phyloP scores from a whole-genome alignment of 2,329 filamentous ascomycete genomes.

The Penicillium polonicum region DNA sequence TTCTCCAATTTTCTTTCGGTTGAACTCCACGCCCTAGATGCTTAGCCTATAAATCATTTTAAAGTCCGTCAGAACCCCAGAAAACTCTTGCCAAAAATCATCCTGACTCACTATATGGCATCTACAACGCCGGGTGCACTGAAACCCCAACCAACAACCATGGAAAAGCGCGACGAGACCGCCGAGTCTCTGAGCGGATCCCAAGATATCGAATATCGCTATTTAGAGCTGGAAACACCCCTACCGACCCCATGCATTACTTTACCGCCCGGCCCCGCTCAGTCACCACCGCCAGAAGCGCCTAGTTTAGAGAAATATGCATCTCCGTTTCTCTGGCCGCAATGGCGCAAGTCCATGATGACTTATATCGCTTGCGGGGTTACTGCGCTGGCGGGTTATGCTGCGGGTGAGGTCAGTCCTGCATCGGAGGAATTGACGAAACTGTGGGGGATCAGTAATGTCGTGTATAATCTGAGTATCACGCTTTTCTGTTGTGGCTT shows the following conservation, averaged over 20 bases:
- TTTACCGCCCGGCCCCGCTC: slow-evolving; percentile 29
- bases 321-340: slow-evolving; percentile 73
- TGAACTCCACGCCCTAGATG: slow-evolving; percentile 1
- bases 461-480: slow-evolving; percentile 71
- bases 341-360: slow-evolving; percentile 66
- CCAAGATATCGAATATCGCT: slow-evolving; percentile 53
- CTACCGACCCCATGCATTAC: slow-evolving; percentile 49
- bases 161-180: slow-evolving; percentile 16
- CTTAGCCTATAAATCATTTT: background rate
- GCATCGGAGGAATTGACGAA: slow-evolving; percentile 63
- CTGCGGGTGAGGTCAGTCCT: slow-evolving; percentile 76
- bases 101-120: background rate
- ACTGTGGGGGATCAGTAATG: slow-evolving; percentile 63
- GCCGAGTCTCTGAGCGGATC: slow-evolving; percentile 16
- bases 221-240: slow-evolving; percentile 62
- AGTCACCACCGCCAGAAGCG: slow-evolving; percentile 51
- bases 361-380: slow-evolving; percentile 73
- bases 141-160: slow-evolving; percentile 8
- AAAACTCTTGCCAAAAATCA: background rate
- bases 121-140: background rate
- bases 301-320: slow-evolving; percentile 67
- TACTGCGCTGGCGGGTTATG: slow-evolving; percentile 75
- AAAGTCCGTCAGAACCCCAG: background rate
- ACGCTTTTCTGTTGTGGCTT: slow-evolving; percentile 82
- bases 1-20: background rate